Conservation (phyloP, 2,329 filamentous ascomycete genomes). For the Myotisia sp. region DNA sequence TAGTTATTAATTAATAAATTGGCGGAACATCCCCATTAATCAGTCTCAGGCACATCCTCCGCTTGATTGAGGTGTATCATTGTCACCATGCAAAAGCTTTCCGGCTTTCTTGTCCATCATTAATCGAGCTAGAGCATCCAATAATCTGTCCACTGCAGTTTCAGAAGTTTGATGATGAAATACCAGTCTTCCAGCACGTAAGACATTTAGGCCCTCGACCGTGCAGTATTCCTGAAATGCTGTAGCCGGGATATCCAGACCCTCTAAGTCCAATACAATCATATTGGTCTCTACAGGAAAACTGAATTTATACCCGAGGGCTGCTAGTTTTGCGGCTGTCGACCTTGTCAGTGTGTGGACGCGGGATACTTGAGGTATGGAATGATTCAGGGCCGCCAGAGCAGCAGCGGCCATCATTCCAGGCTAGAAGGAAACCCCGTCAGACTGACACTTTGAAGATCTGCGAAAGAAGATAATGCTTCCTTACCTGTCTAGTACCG, state of each 20-base stretch:
- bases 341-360: slow-evolving; percentile 15
- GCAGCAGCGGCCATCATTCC: slow-evolving; percentile 21
- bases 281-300: slow-evolving; percentile 19
- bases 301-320: slow-evolving; percentile 14
- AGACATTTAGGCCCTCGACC: slow-evolving; percentile 13
- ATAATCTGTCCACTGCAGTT: slow-evolving; percentile 13
- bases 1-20: too few species aligned
- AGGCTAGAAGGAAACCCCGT: too few species aligned
- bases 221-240: slow-evolving; percentile 14
- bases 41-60: background rate
- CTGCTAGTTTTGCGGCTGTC: slow-evolving; percentile 13
- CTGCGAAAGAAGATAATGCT: too few species aligned
- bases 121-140: slow-evolving; percentile 13
- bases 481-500: slow-evolving; percentile 18
- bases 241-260: slow-evolving; percentile 12
- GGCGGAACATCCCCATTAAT: too few species aligned
- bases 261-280: slow-evolving; percentile 16
- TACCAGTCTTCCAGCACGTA: slow-evolving; percentile 15
- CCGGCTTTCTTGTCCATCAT: slow-evolving; percentile 15
- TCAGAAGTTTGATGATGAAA: slow-evolving; percentile 19
- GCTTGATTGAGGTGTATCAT: background rate
- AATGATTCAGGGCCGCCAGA: slow-evolving; percentile 14
- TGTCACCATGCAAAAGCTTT: slow-evolving; percentile 10
- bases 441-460: too few species aligned
- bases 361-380: slow-evolving; percentile 14